Percentiles rank a stretch among this genome's conserved stretches.
Conservation (phyloP, 208 protist genomes). For the Trypanosoma mega region DNA sequence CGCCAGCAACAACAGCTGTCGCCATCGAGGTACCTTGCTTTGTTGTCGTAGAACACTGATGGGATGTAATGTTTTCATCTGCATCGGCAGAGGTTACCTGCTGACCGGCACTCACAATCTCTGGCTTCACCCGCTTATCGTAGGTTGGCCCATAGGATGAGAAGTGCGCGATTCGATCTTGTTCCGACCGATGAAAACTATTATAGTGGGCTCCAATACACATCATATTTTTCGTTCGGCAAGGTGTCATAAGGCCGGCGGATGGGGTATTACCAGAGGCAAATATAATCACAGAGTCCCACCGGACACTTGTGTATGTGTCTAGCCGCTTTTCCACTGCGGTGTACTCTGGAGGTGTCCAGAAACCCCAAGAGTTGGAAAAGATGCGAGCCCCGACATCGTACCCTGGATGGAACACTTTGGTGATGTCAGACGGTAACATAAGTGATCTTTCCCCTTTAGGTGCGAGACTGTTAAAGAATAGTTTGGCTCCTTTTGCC, state of each 20-base stretch:
- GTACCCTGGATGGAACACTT: conserved; percentile 65
- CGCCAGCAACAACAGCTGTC: conserved; percentile 69
- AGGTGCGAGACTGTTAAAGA: conserved; percentile 64
- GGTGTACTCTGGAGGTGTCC: conserved; percentile 37
- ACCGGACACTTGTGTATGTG: conserved; percentile 43
- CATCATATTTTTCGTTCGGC: conserved; percentile 83
- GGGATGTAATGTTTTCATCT: conserved; percentile 8
- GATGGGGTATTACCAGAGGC: conserved; percentile 66
- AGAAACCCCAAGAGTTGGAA: conserved; percentile 89
- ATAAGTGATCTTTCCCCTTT: conserved; percentile 19
- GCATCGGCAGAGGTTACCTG: conserved; percentile 40
- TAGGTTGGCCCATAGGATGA: conserved; percentile 76
- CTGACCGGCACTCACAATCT: conserved; percentile 75
- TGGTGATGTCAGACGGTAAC: conserved; percentile 50
- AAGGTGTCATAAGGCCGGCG: conserved; percentile 44
- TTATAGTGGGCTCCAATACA: conserved; percentile 78
- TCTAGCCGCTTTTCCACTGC: conserved; percentile 73
- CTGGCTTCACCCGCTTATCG: conserved; percentile 83
- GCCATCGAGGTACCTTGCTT: conserved; percentile 92
- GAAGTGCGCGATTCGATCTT: conserved; percentile 41
- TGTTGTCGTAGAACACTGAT: conserved; percentile 33
- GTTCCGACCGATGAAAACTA: conserved; percentile 4
- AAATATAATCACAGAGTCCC: conserved; percentile 74
- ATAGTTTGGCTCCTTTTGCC: conserved; percentile 77
- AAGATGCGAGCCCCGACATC: conserved; percentile 66